Percentiles rank a stretch among this genome's conserved stretches.
Conservation (phyloP, 2,329 filamentous ascomycete genomes). For the Ophiocordyceps camponoti-saundersi region DNA sequence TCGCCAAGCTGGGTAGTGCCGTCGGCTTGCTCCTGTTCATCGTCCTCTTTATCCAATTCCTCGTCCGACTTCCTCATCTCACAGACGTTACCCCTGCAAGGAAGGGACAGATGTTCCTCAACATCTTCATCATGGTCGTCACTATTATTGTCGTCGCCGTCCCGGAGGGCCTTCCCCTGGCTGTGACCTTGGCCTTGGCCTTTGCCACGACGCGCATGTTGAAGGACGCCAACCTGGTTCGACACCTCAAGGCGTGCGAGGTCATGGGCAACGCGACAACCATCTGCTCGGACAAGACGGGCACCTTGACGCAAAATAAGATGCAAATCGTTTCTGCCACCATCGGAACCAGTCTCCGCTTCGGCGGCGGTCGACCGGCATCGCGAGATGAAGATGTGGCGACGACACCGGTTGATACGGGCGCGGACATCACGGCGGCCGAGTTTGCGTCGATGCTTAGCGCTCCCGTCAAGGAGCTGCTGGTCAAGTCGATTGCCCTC, state of each 20-base stretch:
- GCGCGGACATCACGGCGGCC: constrained; percentile 21
- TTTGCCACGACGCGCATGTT: constrained; percentile 66
- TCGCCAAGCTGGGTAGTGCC: constrained; percentile 59
- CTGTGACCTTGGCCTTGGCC: constrained; percentile 60
- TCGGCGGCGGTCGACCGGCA: constrained; percentile 23
- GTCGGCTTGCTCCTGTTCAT: constrained; percentile 69
- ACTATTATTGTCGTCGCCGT: constrained; percentile 70
- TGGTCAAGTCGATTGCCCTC: constrained; percentile 42
- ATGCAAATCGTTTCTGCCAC: constrained; percentile 51
- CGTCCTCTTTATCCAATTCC: constrained; percentile 72
- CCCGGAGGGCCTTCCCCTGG: constrained; percentile 59
- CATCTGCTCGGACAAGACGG: constrained; percentile 53
- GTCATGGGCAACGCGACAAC: constrained; percentile 68
- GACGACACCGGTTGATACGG: constrained; percentile 9
- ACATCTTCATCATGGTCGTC: constrained; percentile 63
- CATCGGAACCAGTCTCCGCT: constrained; percentile 36
- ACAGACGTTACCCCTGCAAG: constrained; percentile 38
- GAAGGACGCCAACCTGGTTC: constrained; percentile 61
- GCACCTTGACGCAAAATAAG: constrained; percentile 50
- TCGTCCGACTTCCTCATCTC: constrained; percentile 44
- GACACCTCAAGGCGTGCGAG: constrained; percentile 61
- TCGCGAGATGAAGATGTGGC: constrained; percentile 6
- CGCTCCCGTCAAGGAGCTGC: constrained; percentile 29
- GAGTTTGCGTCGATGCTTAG: constrained; percentile 30
- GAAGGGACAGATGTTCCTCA: constrained; percentile 64